Conservation (phyloP, 805 yeast species). For the Candida sakaeoensis region DNA sequence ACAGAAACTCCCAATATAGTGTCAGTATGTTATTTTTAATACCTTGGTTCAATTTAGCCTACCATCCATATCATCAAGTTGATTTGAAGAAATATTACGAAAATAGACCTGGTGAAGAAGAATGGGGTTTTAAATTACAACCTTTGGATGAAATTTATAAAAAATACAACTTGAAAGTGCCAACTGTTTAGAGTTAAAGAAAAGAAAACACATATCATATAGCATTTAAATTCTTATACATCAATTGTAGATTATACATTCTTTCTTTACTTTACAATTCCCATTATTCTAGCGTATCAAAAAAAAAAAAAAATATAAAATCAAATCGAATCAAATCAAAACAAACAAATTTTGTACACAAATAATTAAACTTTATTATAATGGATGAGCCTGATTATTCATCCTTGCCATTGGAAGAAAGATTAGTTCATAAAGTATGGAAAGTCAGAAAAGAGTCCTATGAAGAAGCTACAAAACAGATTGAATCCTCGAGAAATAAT, state of each 20-base stretch:
- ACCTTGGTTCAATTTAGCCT: slow-evolving; percentile 80
- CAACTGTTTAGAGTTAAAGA: slow-evolving; percentile 3
- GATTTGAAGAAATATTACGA: slow-evolving; percentile 59
- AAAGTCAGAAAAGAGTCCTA: slow-evolving; percentile 82
- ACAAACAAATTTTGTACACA: too few relatives aligned
- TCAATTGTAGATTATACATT: too few relatives aligned
- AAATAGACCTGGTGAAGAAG: slow-evolving; percentile 55
- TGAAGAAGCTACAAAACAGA: slow-evolving; percentile 54
- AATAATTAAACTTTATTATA: not conserved
- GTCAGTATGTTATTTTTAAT: slow-evolving; percentile 54
- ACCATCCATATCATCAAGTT: slow-evolving; percentile 81
- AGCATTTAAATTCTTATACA: too few relatives aligned
- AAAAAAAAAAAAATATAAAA: not conserved
- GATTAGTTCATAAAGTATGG: slow-evolving; percentile 73
- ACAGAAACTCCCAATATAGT: slow-evolving; percentile 74
- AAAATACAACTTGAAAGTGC: slow-evolving; percentile 18
- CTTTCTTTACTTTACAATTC: too few relatives aligned
- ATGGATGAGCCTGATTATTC: slow-evolving; percentile 55
- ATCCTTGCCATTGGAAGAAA: slow-evolving; percentile 59
- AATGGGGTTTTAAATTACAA: slow-evolving; percentile 51
- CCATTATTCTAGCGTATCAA: too few relatives aligned
- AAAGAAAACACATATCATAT: too few relatives aligned
- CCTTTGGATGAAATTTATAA: slow-evolving; percentile 48
- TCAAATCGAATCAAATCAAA: slow-evolving; percentile 4
- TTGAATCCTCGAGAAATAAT: slow-evolving; percentile 52